Base-by-base conservation (phyloP, 2,329 filamentous ascomycete genomes). In the Gaeumannomyces sp. region DNA sequence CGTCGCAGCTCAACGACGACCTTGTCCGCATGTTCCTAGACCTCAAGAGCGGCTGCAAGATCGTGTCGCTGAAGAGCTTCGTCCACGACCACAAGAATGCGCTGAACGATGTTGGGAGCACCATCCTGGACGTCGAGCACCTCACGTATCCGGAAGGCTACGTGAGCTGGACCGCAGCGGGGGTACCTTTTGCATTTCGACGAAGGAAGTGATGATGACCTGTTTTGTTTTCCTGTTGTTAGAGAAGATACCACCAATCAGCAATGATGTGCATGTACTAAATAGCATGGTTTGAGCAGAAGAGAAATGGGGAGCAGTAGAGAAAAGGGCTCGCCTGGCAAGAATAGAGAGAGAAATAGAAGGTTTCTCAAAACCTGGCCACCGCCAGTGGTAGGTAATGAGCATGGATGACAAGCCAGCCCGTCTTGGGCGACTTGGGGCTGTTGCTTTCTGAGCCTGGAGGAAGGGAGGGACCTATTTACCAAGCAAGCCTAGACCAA, bases 51-150 rank as follows among this genome's bases (percentile, higher is more conserved):
- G 94, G 94, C 3, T 93, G 91, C 76, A 90, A 90, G 75, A 90
- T 99, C 65, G 89, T 98, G 58, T 97, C 92, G 63, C 83, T 99
- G 66, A 96, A 95, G 78, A 93, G 90, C 1, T 99, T 99, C 73
- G 92, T 95, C 19, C 88, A 91, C 59, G 87, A 90, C 61, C 88
- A 89, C 68, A 90, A 93, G 73, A 90, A 89, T 70, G 89, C 92
- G 62, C 88, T 87, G 65, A 86, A 87, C 69, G 90, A 96, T 70
- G 91, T 93, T 62, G 90, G 90, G 6, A 87, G 88, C 69, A 95
- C 93, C 69, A 85, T 96, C 66, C 84, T 98, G 62, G 85, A 90
- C 53, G 92, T 95, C 67, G 84, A 91, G 73, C 81, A 88, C 67
- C 78, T 79, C 65, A 80, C 77, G 56, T 87, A 86, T 68, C 82